Evolutionary conservation across 176 grass and related monocot genomes (phyloP), one percentile per base, ranked within the genome.

Genomic region (Cenchrus purpureus): DNA sequence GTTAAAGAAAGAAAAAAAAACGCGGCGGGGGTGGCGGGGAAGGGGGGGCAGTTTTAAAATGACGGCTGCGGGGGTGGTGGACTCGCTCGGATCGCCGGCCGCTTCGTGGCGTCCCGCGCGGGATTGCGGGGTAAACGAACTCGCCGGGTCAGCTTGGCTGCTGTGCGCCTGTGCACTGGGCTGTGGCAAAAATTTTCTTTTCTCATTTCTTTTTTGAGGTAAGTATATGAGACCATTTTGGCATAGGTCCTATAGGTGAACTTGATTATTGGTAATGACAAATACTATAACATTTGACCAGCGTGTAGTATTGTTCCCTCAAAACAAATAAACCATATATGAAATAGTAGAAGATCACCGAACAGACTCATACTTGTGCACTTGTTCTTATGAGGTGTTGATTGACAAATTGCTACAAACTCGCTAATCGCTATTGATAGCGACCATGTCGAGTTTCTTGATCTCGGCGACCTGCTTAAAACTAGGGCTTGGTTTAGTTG

Each of bases 1-100:
- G 49, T 42, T 76, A 49, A 85, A 82, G 76, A 80, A 80, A 74
- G 72, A 34, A 85, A 82, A 82, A 82, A 73, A 9, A 81, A 72
- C 55, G 55, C 28, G 28, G 75, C 54, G 66, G 58, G 8, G 32
- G 48, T 17, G 14, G 32, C 4, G 31, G 56, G 1, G 12, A 52
- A 7, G 51, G 7, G 34, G 9, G 3, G 9, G 6, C 10, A 80
- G 20, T 79, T 73, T 73, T 73, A 22, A 86, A 80, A 32, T 49
- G 59, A 71, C 37, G 77, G 15, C 6, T 40, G 37, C 37, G 37
- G 37, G 32, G 50, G 25, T 1, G 56, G 74, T 25, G 37, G 75
- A 62, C 40, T 46, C 75, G 20, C 10, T 32, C 0, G 17, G 22
- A n/a, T 72, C 10, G 44, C 69, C 7, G 13, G n/a, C 71, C 50